Conservation (phyloP, 2,329 filamentous ascomycete species). For the Diaporthe nobilis region DNA sequence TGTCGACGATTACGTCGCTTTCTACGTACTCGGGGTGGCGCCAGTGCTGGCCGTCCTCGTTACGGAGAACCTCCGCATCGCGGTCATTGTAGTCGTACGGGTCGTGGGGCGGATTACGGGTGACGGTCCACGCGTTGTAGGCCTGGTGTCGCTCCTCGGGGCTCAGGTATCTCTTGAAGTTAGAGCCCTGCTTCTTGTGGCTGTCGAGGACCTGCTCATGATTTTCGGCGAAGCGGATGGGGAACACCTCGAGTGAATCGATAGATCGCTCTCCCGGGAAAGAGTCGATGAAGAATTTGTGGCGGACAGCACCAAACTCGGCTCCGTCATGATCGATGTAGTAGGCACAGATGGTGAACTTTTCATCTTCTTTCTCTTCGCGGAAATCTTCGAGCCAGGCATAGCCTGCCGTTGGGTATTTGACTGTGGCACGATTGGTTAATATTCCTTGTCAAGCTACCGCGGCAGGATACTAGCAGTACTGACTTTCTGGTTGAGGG, state of each 20-base stretch:
- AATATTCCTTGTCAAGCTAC: not conserved
- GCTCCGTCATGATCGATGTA: conserved; percentile 36
- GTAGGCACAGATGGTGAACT: conserved; percentile 24
- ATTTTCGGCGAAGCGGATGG: conserved; percentile 31
- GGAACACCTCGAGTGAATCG: conserved; percentile 22
- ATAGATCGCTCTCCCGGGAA: conserved; percentile 28
- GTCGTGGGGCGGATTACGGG: conserved; percentile 17
- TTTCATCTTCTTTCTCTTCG: conserved; percentile 1
- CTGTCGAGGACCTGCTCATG: conserved; percentile 14
- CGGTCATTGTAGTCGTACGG: conserved; percentile 21
- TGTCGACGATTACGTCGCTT: conserved; percentile 35
- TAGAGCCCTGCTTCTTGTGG: not conserved
- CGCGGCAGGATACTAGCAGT: not conserved
- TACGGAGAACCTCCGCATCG: conserved; percentile 15
- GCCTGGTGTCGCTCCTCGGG: conserved; percentile 6
- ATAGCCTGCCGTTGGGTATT: conserved; percentile 18
- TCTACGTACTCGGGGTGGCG: conserved; percentile 31
- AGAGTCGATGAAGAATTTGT: not conserved
- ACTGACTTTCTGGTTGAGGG: conserved; percentile 25
- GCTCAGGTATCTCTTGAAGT: conserved; percentile 3
- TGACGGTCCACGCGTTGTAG: conserved; percentile 34
- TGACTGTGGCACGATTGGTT: not conserved
- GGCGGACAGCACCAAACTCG: conserved; percentile 20
- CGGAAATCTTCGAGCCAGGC: conserved; percentile 20
- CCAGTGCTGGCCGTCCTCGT: conserved; percentile 12